Evolutionary conservation across 2,329 filamentous ascomycete genomes (phyloP), one percentile per base, ranked within the genome.

Genomic region (Sarocladium oryzae): DNA sequence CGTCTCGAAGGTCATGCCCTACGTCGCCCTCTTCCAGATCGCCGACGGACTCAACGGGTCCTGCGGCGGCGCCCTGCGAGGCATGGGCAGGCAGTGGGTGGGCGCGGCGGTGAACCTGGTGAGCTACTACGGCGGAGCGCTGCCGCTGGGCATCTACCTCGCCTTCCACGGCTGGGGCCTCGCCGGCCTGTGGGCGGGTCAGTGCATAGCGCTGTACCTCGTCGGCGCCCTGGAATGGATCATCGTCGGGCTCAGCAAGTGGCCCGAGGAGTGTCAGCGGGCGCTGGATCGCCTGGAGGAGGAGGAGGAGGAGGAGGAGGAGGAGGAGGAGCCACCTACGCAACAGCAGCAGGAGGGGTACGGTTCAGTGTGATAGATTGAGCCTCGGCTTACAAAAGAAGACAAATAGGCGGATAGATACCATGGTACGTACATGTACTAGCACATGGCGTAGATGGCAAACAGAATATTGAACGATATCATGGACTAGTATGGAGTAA

Each of bases 151-250:
- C 0, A 88, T 95, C 51, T 93, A 81, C 69, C 79, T 95, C 26
- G 89, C 89, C 2, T 93, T 93, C 59, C 81, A 93, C 61, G 88
- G 88, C 16, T 93, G 88, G 88, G 89, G 89, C 0, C 70, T 95
- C 2, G 75, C 76, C 16, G 89, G 89, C 0, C 69, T 95, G 15
- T 95, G 89, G 89, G 72, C 93, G 30, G 89, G 88, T 15, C 88
- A 92, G 63, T 91, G 87, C 61, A 82, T 89, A 54, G 87, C 87
- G 0, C 66, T 95, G 28, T 95, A 90, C 62, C 71, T 93, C 20
- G 89, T 95, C 0, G 89, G 89, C 2, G 72, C 76, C 1, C 63
- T 88, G 10, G 88, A 95, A 63, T 95, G 89, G 89, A 69, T 77
- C 2, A 85, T 95, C 61, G 87, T 95, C 23, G 84, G 81, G 1